phyloP scores from a whole-genome alignment of 2,329 filamentous ascomycete genomes.

The Penicillium sp. region DNA sequence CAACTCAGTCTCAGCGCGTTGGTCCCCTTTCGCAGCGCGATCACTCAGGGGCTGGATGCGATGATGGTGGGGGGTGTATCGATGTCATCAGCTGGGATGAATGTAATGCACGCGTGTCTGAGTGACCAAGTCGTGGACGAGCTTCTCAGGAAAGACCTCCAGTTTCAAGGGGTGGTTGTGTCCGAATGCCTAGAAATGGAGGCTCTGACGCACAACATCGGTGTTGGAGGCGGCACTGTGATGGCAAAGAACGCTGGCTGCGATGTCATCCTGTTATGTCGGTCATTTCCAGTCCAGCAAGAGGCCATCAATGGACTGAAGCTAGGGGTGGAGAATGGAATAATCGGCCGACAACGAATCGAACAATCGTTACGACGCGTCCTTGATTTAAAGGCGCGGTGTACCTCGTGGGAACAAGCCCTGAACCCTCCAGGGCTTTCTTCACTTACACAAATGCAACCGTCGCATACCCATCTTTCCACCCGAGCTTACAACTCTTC shows the following conservation, averaged over 20 bases:
- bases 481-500: slow-evolving; percentile 87
- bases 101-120: slow-evolving; percentile 92
- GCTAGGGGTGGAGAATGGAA: slow-evolving; percentile 84
- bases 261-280: slow-evolving; percentile 84
- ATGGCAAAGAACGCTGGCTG: slow-evolving; percentile 98
- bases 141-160: slow-evolving; percentile 80
- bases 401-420: slow-evolving; percentile 87
- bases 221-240: slow-evolving; percentile 93
- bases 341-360: slow-evolving; percentile 78
- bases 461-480: slow-evolving; percentile 77
- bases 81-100: slow-evolving; percentile 87
- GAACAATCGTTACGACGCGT: slow-evolving; percentile 78
- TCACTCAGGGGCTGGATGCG: slow-evolving; percentile 80
- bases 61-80: slow-evolving; percentile 97
- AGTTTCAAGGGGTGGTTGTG: slow-evolving; percentile 88
- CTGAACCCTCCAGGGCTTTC: slow-evolving; percentile 81
- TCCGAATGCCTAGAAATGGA: slow-evolving; percentile 98
- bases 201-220: slow-evolving; percentile 89
- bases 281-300: slow-evolving; percentile 83
- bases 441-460: slow-evolving; percentile 77
- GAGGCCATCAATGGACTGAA: slow-evolving; percentile 91
- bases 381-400: slow-evolving; percentile 76
- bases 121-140: slow-evolving; percentile 93
- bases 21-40: slow-evolving; percentile 88
- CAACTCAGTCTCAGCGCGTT: slow-evolving; percentile 89